Evolutionary conservation across 2,329 filamentous ascomycete genomes (phyloP), one percentile per base, ranked within the genome.

Genomic region (Alternaria alternata): DNA sequence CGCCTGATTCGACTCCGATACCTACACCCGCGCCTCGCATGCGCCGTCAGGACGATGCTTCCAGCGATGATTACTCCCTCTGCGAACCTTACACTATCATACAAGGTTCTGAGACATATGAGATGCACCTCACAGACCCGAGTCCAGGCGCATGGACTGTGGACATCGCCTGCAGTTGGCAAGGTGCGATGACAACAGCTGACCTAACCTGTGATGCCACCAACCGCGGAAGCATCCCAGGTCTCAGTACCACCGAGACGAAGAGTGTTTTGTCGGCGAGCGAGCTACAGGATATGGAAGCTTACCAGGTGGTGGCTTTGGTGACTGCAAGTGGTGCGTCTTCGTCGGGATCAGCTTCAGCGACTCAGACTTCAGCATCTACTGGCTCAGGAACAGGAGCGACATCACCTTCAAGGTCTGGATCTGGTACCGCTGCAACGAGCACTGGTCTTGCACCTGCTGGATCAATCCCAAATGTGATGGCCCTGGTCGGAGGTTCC

Each of bases 11-110:
- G 20, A 42, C 39, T 18, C 64, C 70, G 30, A 42, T 58, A 2
- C 59, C 68, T 7, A 73, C 61, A 7, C 59, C 68, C 18, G 69
- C 49, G 8, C 62, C 68, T 49, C 68, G 60, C 34, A 48, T 69
- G 32, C 69, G 67, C 30, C 68, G 65, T 36, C 66, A 68, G 48
- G 54, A 63, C 11, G 34, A 48, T 26, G 24, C 43, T 12, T 30
- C 47, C 9, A 38, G 36, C 9, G 51, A 57, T 11, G 52, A 62
- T 38, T 54, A 61, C 18, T 36, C 44, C 18, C 26, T 66, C 32
- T 72, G 70, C 54, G 67, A 66, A 38, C 66, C 66, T 1, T 66
- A 66, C 24, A 73, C 68, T 11, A 51, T 75, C n/a, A 66, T 67
- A 52, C 71, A 75, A 63, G 70, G 70, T 6, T 20, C 64, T 2